Base-by-base conservation (phyloP, 2,329 filamentous ascomycete species). In the Biscogniauxia marginata region DNA sequence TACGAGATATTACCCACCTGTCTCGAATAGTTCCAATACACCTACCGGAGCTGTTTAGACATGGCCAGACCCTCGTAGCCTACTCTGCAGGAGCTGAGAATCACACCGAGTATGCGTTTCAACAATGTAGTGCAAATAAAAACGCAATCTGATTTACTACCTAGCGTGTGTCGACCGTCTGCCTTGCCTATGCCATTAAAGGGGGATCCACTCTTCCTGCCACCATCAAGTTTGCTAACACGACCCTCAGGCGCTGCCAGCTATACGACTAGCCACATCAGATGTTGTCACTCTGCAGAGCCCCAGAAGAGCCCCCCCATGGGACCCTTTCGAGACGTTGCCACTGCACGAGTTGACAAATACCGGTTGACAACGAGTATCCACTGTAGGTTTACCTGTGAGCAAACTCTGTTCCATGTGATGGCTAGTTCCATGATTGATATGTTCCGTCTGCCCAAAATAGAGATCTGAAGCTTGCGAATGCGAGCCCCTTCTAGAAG, bases 121-220 rank as follows among this genome's bases (percentile, higher is more conserved):
- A n/a, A n/a, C 2, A 25, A 25, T 43, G 39, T 49, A 53, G 56
- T 47, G 54, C 43, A 60, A 58, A 57, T 54, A 39, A 51, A 55
- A 60, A 57, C 55, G 60, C 63, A 65, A 63, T 62, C 59, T 63
- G 60, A 65, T 53, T 64, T 65, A 66, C 63, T 69, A 67, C 61
- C 63, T 68, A 67, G 56, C 60, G 62, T 68, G 58, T 69, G 65
- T 63, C 64, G 59, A 56, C 52, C 64, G 58, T 51, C 54, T 64
- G 49, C 50, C 54, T 58, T 39, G 30, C 30, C 30, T 39, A n/a
- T 39, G 58, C 57, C 62, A 61, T 61, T 56, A 54, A 56, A 54
- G 39, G 47, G 39, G 47, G 49, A 45, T 48, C 47, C 46, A 46
- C 47, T 55, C 47, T 54, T 57, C 52, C 59, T 54, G 53, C 16